Evolutionary conservation across 106 monocot species (phyloP).

Genomic region (Gastrodia elata): DNA sequence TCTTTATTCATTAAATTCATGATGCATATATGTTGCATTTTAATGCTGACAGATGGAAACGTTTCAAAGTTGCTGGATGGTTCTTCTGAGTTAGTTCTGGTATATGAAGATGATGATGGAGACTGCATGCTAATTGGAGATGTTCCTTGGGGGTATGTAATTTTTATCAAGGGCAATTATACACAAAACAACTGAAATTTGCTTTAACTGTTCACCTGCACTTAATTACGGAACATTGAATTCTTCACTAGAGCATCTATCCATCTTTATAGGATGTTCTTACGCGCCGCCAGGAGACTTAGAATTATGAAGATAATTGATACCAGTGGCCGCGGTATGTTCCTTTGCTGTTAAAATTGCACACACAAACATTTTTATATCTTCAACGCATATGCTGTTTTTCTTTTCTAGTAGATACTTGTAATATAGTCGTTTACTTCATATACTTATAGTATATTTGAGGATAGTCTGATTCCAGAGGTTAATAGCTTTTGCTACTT

Average conservation of each 20-base stretch:
- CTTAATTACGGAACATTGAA: neutral
- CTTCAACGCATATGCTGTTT: no score
- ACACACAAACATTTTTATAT: no score
- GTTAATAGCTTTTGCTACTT: no score
- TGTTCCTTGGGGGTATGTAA: slow-evolving; percentile 85
- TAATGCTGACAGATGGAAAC: slow-evolving; percentile 25
- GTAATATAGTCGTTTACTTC: no score
- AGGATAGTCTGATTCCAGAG: no score
- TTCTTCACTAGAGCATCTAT: neutral
- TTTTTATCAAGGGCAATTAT: no score
- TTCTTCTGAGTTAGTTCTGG: slow-evolving; percentile 70
- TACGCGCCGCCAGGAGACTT: slow-evolving; percentile 67
- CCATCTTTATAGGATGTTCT: slow-evolving; percentile 51
- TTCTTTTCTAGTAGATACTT: no score
- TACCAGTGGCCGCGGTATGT: slow-evolving; percentile 60
- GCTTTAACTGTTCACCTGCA: no score
- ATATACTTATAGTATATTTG: no score
- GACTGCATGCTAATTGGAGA: slow-evolving; percentile 99
- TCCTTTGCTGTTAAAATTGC: neutral
- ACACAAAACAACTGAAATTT: neutral
- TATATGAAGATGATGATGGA: slow-evolving; percentile 92
- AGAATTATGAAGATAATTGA: slow-evolving; percentile 87
- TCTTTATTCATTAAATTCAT: neutral
- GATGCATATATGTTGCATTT: neutral
- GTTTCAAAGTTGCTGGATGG: slow-evolving; percentile 56